These are phyloP conservation scores for Arthrobotrys conoides DNA, from an alignment of 2,329 filamentous ascomycete genomes.

Conservation along the genomic window DNA sequence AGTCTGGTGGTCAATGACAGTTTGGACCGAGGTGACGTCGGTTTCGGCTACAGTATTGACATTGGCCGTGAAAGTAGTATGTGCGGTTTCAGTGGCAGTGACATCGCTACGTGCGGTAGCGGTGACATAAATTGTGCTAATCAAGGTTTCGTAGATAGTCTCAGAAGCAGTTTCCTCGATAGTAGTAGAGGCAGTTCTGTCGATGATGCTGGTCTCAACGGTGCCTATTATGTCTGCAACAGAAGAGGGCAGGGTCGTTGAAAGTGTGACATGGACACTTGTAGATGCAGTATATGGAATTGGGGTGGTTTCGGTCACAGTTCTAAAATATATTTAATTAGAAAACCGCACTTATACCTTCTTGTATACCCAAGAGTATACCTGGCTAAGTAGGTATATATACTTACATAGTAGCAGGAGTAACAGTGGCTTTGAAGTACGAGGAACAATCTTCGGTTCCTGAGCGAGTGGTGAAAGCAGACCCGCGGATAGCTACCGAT, in stretches of 20 bases:
- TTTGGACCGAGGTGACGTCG: constrained; percentile 15
- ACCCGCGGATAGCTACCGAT: constrained; percentile 11
- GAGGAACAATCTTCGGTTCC: constrained; percentile 31
- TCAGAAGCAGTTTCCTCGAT: constrained; percentile 24
- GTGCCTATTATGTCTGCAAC: background rate
- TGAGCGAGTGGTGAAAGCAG: background rate
- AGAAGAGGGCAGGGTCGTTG: background rate
- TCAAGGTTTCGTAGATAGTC: constrained; percentile 29
- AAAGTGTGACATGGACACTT: background rate
- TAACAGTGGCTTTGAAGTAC: constrained; percentile 25
- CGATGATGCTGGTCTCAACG: constrained; percentile 19
- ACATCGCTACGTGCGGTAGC: constrained; percentile 24
- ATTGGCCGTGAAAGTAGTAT: constrained; percentile 18
- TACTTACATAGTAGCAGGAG: constrained; percentile 23
- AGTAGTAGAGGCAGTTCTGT: constrained; percentile 20
- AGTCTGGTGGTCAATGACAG: constrained; percentile 2
- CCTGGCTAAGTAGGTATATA: background rate
- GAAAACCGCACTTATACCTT: background rate
- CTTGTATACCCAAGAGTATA: no score
- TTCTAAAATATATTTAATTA: background rate
- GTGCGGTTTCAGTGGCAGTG: constrained; percentile 9
- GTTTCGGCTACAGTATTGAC: constrained; percentile 8
- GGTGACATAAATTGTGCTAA: constrained; percentile 15
- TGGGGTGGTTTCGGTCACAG: background rate
- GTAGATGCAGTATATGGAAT: background rate